Evolutionary conservation across 164 flowering plant species (phyloP), one percentile per base, ranked within the genome.

Genomic region (Aristolochia californica): DNA sequence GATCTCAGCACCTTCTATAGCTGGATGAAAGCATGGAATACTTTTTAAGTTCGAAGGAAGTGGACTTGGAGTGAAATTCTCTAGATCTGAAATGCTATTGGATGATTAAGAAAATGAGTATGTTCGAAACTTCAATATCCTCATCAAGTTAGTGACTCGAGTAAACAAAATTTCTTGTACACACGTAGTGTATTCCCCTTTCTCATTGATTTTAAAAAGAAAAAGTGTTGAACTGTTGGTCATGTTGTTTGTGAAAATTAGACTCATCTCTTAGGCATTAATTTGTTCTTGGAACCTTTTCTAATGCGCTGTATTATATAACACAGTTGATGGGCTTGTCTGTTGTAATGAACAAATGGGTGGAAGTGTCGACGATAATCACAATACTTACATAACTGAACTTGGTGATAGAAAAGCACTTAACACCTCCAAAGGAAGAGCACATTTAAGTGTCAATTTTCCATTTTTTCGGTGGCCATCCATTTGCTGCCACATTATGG

Each of bases 401-500:
- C 63, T 72, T 53, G 61, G 50, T 55, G 50, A 56, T 61, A 59
- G 58, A 51, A 61, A 62, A 13, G 57, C 14, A 34, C 58, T 74
- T 25, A 78, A 79, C 72, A 56, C 55, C 59, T 77, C 84, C 48
- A 55, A 56, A 14, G 82, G 68, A 56, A 64, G 72, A 65, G 53
- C 70, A 26, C 83, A 71, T 52, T 61, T 55, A 43, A 78, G 73
- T 62, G 72, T 72, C 48, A 76, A 68, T 73, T 87, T 88, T 61
- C 96, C 95, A 34, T 91, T 84, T 75, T 62, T 62, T 40, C n/a
- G 88, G 80, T 60, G 90, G 87, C 15, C 81, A 65, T 67, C 83
- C 80, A 20, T 91, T 88, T 72, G 75, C 80, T 63, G 84, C 96
- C 48, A 84, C 96, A 47, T 53, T 91, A 43, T 84, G 98, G 96